phyloP scores from a whole-genome alignment of 495 filamentous ascomycete species.

The Penicillium bovifimosum region DNA sequence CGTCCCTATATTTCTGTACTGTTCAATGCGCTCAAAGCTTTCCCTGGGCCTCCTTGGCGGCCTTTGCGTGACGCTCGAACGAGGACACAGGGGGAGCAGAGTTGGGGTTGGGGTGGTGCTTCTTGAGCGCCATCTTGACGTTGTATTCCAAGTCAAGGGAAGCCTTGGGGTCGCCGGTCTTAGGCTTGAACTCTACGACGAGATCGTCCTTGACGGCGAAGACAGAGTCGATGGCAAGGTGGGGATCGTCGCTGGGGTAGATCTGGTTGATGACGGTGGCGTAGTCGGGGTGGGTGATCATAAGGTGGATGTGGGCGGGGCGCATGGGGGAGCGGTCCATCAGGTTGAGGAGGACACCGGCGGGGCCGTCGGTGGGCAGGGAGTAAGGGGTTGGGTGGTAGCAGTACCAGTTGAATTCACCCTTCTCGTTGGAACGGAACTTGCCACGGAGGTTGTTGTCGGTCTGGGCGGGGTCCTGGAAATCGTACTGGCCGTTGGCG shows the following conservation, averaged over 20 bases:
- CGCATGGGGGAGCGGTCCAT: slow-evolving; percentile 63
- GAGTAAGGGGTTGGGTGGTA: slow-evolving; percentile 77
- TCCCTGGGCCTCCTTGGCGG: slow-evolving; percentile 9
- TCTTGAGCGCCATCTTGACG: slow-evolving; percentile 43
- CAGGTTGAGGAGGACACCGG: slow-evolving; percentile 59
- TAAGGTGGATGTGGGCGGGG: slow-evolving; percentile 46
- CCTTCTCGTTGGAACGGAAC: slow-evolving; percentile 70
- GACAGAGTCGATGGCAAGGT: slow-evolving; percentile 57
- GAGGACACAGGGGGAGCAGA: slow-evolving; percentile 42
- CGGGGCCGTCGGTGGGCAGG: slow-evolving; percentile 70
- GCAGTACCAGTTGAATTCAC: slow-evolving; percentile 76
- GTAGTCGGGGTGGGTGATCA: slow-evolving; percentile 46
- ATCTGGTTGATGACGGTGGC: slow-evolving; percentile 58
- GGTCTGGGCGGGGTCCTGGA: slow-evolving; percentile 74
- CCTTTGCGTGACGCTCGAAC: slow-evolving; percentile 38
- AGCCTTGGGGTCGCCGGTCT: slow-evolving; percentile 44
- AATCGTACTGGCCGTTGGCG: slow-evolving; percentile 82
- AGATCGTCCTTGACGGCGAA: slow-evolving; percentile 64
- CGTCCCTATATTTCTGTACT: background rate
- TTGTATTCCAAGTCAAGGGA: slow-evolving; percentile 42
- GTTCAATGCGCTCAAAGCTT: slow-evolving; percentile 2
- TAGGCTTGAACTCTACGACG: slow-evolving; percentile 57
- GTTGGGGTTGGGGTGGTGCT: slow-evolving; percentile 46
- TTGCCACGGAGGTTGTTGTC: slow-evolving; percentile 83
- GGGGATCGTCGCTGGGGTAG: slow-evolving; percentile 57